These are phyloP conservation scores for Xeromyces bisporus DNA, from an alignment of 495 filamentous ascomycete species.

Conservation along the genomic window DNA sequence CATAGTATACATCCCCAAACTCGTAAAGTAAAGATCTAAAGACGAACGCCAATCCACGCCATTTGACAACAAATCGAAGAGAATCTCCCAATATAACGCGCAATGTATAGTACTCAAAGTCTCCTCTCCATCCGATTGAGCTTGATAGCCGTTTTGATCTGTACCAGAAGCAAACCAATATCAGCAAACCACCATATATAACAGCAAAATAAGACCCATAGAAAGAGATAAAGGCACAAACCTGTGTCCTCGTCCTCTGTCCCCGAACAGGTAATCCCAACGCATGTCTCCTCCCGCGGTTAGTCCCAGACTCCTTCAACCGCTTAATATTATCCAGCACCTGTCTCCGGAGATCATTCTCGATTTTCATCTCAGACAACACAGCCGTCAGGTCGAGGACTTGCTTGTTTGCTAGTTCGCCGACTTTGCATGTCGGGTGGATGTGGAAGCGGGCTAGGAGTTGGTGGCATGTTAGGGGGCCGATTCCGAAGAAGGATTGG, in stretches of 20 bases:
- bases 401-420: slow-evolving; percentile 50
- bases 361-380: slow-evolving; percentile 81
- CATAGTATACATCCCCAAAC: slow-evolving; percentile 18
- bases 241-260: slow-evolving; percentile 71
- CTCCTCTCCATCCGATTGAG: slow-evolving; percentile 64
- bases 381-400: slow-evolving; percentile 65
- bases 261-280: slow-evolving; percentile 75
- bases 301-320: slow-evolving; percentile 78
- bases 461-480: slow-evolving; percentile 46
- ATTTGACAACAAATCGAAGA: not conserved
- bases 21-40: not conserved
- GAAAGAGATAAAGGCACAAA: slow-evolving; percentile 18
- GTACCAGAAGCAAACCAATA: slow-evolving; percentile 4
- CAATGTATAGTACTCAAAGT: too few species aligned
- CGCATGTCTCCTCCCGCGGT: slow-evolving; percentile 79
- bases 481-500: slow-evolving; percentile 79
- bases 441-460: slow-evolving; percentile 79
- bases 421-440: slow-evolving; percentile 61
- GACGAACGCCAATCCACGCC: not conserved
- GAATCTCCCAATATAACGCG: too few species aligned
- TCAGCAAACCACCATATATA: too few species aligned
- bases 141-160: slow-evolving; percentile 60
- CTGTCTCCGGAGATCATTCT: slow-evolving; percentile 67
- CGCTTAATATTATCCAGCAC: slow-evolving; percentile 71
- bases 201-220: slow-evolving; percentile 1